Conservation (phyloP, 179 eudicot genomes). For the Pouteria campechiana region DNA sequence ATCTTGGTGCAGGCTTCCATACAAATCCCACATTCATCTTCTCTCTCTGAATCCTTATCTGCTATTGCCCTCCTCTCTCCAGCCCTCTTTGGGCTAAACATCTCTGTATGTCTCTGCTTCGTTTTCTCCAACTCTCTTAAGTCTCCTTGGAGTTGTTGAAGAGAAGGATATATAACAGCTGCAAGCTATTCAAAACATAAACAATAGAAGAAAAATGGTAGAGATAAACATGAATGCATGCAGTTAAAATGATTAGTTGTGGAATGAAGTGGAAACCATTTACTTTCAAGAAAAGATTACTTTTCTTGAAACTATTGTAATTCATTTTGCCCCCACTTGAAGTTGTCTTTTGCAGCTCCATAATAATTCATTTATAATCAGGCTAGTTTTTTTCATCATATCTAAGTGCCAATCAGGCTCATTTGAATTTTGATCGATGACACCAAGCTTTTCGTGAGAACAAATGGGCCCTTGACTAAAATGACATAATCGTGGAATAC, state of each 20-base stretch:
- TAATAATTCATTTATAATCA: too few species aligned
- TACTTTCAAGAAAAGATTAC: too few species aligned
- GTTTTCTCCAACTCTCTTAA: conserved; percentile 26
- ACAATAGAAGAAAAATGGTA: not conserved
- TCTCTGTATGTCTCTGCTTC: conserved; percentile 13
- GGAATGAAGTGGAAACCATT: too few species aligned
- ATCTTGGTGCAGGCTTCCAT: conserved; percentile 62
- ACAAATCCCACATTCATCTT: conserved; percentile 85
- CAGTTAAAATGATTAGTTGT: not conserved
- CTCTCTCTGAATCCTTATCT: conserved; percentile 29
- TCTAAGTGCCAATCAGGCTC: too few species aligned
- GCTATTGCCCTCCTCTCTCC: conserved; percentile 24
- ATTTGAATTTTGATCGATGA: too few species aligned
- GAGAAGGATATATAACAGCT: conserved; percentile 80
- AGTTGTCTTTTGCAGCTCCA: too few species aligned
- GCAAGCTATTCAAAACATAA: conserved; percentile 8
- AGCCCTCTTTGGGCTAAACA: conserved; percentile 7
- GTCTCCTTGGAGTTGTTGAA: conserved; percentile 53
- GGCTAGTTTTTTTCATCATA: too few species aligned
- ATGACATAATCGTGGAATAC: too few species aligned
- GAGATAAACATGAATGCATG: not conserved
- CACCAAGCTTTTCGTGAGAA: too few species aligned
- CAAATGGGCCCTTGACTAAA: too few species aligned
- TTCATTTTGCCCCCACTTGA: too few species aligned
- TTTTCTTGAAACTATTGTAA: too few species aligned